Conservation (phyloP, 371 early-diverging fungal genomes). For the Nematocida displodere region DNA sequence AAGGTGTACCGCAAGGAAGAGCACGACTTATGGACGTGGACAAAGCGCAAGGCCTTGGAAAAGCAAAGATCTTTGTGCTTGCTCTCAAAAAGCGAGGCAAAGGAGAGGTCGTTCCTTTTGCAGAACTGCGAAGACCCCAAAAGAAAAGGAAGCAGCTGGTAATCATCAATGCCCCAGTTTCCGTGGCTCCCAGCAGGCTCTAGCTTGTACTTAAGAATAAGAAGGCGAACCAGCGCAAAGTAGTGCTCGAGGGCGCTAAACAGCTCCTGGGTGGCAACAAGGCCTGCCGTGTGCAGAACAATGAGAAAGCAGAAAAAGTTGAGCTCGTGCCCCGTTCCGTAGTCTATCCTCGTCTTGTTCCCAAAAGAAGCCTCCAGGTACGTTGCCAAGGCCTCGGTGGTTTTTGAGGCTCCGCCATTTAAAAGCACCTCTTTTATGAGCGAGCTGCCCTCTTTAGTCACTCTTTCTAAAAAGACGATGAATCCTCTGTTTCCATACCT, state of each 20-base stretch:
- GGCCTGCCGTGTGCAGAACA: not conserved
- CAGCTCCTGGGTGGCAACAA: slow-evolving; percentile 50
- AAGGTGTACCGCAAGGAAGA: slow-evolving; percentile 22
- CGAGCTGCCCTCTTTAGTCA: not conserved
- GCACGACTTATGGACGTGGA: slow-evolving; percentile 28
- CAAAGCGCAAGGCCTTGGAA: slow-evolving; percentile 33
- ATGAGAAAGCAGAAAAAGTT: slow-evolving; percentile 83
- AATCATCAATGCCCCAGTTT: slow-evolving; percentile 96
- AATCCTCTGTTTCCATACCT: slow-evolving; percentile 50
- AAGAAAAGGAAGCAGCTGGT: slow-evolving; percentile 87
- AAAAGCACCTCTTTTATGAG: slow-evolving; percentile 4
- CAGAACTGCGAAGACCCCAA: slow-evolving; percentile 81
- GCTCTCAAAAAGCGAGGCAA: slow-evolving; percentile 10
- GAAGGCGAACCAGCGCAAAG: slow-evolving; percentile 73
- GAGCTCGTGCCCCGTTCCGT: slow-evolving; percentile 97
- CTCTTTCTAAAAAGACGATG: slow-evolving; percentile 19
- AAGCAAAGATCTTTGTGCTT: slow-evolving; percentile 12
- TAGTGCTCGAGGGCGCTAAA: slow-evolving; percentile 74
- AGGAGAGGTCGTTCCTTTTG: slow-evolving; percentile 21
- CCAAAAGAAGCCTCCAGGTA: slow-evolving; percentile 86
- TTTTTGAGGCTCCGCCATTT: not conserved
- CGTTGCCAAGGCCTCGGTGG: slow-evolving; percentile 68
- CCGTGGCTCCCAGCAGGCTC: slow-evolving; percentile 98
- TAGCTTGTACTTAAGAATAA: slow-evolving; percentile 83
- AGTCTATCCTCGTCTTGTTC: slow-evolving; percentile 85